Percentiles rank a stretch among this genome's conserved stretches.
phyloP scores from a whole-genome alignment of 768 basidiomycete genomes.

The Boletus vinaceobasis region DNA sequence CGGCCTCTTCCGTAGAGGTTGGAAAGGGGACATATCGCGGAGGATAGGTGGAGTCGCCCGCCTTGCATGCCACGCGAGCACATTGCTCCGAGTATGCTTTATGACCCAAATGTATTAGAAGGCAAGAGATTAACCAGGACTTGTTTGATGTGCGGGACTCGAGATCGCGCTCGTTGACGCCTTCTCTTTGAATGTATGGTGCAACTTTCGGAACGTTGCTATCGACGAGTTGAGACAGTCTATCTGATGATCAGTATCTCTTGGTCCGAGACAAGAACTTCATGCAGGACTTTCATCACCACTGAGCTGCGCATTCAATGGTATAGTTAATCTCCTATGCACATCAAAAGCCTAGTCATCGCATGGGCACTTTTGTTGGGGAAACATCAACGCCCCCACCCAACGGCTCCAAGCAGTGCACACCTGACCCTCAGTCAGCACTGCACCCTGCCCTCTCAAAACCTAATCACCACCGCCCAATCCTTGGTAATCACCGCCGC shows the following conservation, averaged over 20 bases:
- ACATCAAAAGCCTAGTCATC: neutral
- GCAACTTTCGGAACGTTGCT: neutral
- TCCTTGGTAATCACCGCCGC: conserved; percentile 53
- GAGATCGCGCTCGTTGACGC: neutral
- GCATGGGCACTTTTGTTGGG: neutral
- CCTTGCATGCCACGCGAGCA: neutral
- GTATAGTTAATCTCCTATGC: neutral
- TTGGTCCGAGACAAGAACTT: neutral
- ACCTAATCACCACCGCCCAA: conserved; percentile 53
- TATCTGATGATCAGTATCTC: neutral
- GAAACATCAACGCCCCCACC: neutral
- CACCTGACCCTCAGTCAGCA: neutral
- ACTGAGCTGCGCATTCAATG: neutral
- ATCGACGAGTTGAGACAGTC: neutral
- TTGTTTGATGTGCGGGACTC: neutral
- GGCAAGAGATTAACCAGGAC: neutral
- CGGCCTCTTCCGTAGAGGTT: neutral
- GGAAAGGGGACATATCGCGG: neutral
- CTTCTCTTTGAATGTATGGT: neutral
- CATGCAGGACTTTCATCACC: neutral
- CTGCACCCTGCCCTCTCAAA: conserved; percentile 7
- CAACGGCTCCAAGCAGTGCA: neutral
- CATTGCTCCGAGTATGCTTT: neutral
- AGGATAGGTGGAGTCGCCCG: neutral
- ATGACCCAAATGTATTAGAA: neutral